Percentiles rank a stretch among this genome's conserved stretches.
phyloP scores from a whole-genome alignment of 345 rosid genomes.

The Odontarrhena argentea region DNA sequence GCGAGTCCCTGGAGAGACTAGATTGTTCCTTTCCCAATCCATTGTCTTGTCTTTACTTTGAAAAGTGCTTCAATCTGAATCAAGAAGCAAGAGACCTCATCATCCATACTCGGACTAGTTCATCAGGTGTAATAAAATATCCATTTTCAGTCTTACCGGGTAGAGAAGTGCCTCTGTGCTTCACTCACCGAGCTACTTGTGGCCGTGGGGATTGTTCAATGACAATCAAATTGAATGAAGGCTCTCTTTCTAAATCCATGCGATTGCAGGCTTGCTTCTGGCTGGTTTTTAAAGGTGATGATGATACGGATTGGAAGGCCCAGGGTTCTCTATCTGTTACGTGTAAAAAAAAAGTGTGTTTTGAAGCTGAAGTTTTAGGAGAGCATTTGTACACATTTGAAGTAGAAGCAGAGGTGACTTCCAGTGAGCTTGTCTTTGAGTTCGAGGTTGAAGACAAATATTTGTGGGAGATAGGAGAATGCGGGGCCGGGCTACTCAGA shows the following conservation, averaged over 20 bases:
- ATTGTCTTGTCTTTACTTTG: not conserved
- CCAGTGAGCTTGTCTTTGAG: not conserved
- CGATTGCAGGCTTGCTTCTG: not conserved
- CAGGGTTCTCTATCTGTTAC: too few relatives aligned
- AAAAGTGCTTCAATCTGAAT: not conserved
- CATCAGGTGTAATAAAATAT: too few relatives aligned
- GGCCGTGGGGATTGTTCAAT: not conserved
- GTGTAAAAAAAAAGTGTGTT: not conserved
- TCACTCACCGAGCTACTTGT: not conserved
- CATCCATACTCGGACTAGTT: not conserved
- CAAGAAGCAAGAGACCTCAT: not conserved
- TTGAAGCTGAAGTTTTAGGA: not conserved
- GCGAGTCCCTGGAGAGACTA: too few relatives aligned
- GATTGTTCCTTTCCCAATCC: too few relatives aligned
- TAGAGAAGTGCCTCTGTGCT: not conserved
- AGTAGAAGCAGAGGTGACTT: not conserved
- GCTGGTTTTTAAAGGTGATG: not conserved
- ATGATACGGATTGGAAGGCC: too few relatives aligned
- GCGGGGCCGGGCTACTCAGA: too few relatives aligned
- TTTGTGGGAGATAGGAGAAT: not conserved
- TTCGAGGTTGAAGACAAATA: fast-evolving
- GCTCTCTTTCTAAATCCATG: not conserved
- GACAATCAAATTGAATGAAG: not conserved
- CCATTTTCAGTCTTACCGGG: not conserved
- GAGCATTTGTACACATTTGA: not conserved